Percentiles rank a stretch among this genome's conserved stretches.
Evolutionary conservation across 257 asterid species (phyloP).

Genomic region (Solanum rostratum): DNA sequence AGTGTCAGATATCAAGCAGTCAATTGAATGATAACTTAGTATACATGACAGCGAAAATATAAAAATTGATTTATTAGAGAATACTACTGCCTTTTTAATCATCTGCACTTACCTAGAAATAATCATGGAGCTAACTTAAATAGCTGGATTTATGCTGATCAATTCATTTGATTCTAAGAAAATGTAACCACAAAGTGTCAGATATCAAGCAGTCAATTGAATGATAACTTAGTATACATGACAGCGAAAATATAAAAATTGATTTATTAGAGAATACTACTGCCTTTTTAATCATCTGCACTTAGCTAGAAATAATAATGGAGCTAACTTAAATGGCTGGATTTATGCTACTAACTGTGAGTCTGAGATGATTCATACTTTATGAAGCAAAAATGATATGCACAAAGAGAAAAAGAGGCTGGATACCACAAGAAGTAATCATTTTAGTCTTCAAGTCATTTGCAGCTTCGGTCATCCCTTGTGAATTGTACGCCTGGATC

Average conservation of each 20-base stretch:
- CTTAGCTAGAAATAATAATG: neutral
- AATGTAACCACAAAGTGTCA: neutral
- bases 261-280: neutral
- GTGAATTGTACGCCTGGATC: constrained; percentile 46
- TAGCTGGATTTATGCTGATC: no score
- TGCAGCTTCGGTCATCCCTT: constrained; percentile 65
- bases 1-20: neutral
- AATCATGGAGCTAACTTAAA: no score
- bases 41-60: neutral
- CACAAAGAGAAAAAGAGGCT: neutral
- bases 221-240: neutral
- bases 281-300: neutral
- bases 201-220: neutral
- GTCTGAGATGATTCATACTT: neutral
- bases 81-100: neutral
- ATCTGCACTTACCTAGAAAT: neutral
- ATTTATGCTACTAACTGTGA: neutral
- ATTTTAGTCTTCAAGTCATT: constrained; percentile 38
- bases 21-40: neutral
- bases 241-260: neutral
- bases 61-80: neutral
- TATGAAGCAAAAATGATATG: neutral
- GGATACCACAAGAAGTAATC: constrained; percentile 4
- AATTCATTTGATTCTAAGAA: neutral
- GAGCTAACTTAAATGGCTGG: neutral